phyloP scores from a whole-genome alignment of 2,329 filamentous ascomycete species.

The Fusarium vanettenii region DNA sequence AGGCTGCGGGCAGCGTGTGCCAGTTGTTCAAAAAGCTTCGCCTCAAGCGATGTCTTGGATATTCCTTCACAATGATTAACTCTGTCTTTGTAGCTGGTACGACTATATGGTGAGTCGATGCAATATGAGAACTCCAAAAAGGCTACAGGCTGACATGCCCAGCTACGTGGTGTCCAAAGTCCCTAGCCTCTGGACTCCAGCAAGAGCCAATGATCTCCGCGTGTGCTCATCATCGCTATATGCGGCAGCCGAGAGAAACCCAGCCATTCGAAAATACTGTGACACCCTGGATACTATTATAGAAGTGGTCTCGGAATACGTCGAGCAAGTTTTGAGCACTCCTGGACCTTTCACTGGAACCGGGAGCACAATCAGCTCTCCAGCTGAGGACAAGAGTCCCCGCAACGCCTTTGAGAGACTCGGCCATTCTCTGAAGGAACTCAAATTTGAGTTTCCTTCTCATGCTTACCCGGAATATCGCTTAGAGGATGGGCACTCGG shows the following conservation, averaged over 20 bases:
- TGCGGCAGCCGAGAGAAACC: not conserved
- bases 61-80: not conserved
- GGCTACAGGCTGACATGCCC: not conserved
- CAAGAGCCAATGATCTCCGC: not conserved
- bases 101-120: not conserved
- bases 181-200: not conserved
- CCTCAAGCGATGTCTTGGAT: not conserved
- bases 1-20: not conserved
- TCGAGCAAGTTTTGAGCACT: not conserved
- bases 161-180: not conserved
- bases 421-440: not conserved
- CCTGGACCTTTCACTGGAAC: not conserved
- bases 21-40: not conserved
- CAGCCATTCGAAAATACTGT: not conserved
- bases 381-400: not conserved
- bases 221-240: not conserved
- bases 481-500: not conserved
- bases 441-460: not conserved
- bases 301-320: not conserved
- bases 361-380: not conserved
- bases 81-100: not conserved
- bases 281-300: not conserved
- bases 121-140: rapidly evolving
- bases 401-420: not conserved
- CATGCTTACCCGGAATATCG: not conserved